Conservation (phyloP, 768 basidiomycete genomes). For the Chalciporus piperatus region DNA sequence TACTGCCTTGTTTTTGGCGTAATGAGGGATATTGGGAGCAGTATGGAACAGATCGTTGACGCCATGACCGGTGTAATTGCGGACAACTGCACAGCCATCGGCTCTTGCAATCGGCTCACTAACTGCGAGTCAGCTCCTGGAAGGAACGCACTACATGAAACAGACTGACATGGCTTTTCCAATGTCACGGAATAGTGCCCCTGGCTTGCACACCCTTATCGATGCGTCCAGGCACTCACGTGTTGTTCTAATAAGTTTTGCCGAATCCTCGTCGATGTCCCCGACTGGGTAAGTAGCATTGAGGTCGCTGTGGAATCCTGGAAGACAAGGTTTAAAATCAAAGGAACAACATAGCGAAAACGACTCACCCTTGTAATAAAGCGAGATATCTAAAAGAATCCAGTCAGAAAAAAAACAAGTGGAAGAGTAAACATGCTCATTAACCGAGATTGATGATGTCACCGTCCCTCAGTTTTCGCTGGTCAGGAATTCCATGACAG, state of each 20-base stretch:
- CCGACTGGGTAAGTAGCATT: conserved; percentile 94
- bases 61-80: conserved; percentile 90
- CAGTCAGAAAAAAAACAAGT: conserved; percentile 16
- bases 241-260: conserved; percentile 77
- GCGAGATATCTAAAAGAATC: conserved; percentile 60
- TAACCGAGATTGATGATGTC: conserved; percentile 95
- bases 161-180: conserved; percentile 76
- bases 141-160: conserved; percentile 10
- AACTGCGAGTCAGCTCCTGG: conserved; percentile 9
- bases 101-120: conserved; percentile 85
- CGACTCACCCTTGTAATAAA: conserved; percentile 70
- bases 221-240: conserved; percentile 84
- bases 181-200: conserved; percentile 82
- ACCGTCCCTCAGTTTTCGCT: conserved; percentile 79
- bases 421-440: conserved; percentile 17
- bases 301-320: conserved; percentile 89
- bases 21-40: conserved; percentile 89
- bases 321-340: not conserved
- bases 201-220: conserved; percentile 92
- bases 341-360: conserved; percentile 1
- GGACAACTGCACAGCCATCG: conserved; percentile 86
- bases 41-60: conserved; percentile 84
- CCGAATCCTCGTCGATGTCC: conserved; percentile 76
- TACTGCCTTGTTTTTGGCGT: conserved; percentile 89
- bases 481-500: conserved; percentile 95